phyloP scores from a whole-genome alignment of 2,329 filamentous ascomycete genomes.

The Pseudocercospora crystallina region DNA sequence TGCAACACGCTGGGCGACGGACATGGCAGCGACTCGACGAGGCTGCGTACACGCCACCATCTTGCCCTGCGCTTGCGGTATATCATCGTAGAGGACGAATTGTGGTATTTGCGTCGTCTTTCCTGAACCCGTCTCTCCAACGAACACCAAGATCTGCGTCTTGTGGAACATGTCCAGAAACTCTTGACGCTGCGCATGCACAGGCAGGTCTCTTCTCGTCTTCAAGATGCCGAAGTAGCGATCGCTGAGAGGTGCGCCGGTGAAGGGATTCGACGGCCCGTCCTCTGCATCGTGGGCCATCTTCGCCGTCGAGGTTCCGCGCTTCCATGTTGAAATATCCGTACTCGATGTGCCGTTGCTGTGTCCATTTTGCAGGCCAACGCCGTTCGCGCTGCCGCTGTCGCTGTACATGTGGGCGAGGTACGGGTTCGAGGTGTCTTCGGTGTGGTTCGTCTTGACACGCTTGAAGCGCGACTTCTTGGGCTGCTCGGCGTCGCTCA shows the following conservation, averaged over 20 bases:
- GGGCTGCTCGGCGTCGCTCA: slow-evolving; percentile 43
- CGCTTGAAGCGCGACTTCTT: slow-evolving; percentile 39
- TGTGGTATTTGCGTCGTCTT: slow-evolving; percentile 99
- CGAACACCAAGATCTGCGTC: slow-evolving; percentile 94
- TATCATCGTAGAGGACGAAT: slow-evolving; percentile 95
- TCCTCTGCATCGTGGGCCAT: slow-evolving; percentile 76
- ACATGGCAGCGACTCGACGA: slow-evolving; percentile 97
- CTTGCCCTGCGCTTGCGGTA: slow-evolving; percentile 81
- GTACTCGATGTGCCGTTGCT: slow-evolving; percentile 14
- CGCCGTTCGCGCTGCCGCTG: slow-evolving; percentile 37
- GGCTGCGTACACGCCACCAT: slow-evolving; percentile 97
- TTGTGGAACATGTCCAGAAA: slow-evolving; percentile 92
- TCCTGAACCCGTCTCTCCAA: slow-evolving; percentile 98
- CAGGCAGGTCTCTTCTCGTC: slow-evolving; percentile 79
- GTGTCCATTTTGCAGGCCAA: slow-evolving; percentile 31
- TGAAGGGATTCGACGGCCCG: slow-evolving; percentile 83
- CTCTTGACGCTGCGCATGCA: slow-evolving; percentile 87
- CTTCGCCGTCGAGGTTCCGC: slow-evolving; percentile 76
- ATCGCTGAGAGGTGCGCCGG: slow-evolving; percentile 69
- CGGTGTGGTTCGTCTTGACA: slow-evolving; percentile 52
- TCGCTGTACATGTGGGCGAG: slow-evolving; percentile 78
- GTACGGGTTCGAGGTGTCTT: slow-evolving; percentile 74
- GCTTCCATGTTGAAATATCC: slow-evolving; percentile 64
- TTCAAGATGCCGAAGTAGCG: slow-evolving; percentile 90
- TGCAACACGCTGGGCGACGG: slow-evolving; percentile 94